Evolutionary conservation across 1,284 basidiomycete species (phyloP), one percentile per base, ranked within the genome.

Genomic region (Vanrija humicola): DNA sequence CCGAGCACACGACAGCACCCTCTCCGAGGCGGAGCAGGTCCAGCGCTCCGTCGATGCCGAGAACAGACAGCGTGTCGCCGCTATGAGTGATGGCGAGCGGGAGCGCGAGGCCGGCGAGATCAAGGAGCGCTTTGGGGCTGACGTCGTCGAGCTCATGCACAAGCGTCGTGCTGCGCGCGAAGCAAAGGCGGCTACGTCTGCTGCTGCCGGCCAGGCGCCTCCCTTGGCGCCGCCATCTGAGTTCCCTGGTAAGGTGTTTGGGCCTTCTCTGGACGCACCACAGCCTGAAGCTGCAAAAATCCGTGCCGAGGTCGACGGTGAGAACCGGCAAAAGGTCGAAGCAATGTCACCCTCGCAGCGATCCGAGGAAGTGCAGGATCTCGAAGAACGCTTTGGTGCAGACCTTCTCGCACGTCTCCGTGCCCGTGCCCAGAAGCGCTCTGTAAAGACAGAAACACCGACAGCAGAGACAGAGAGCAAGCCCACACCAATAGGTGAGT

Each of bases 341-440:
- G 67, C 65, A 2, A 88, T 89, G 86, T 78, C 79, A 6, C 77
- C 79, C 8, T 80, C 82, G 29, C 82, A 88, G 64, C 77, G 82
- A 16, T 79, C 82, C 52, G 72, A 80, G 51, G 86, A 86, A 67
- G 78, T 81, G 53, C 73, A 77, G 52, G 84, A 87, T 62, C 83
- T 90, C 39, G 62, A 87, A 39, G 82, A 85, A 58, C 79, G 80
- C 45, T 86, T 90, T 73, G 88, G 88, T 0, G 67, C 80, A 0
- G 81, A 80, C 28, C 77, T 89, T 26, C 79, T 80, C 9, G 84
- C 85, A 40, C 77, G 86, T 3, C 64, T 92, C 61, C 79, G 78
- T 59, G 82, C 78, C 43, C 80, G 82, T 39, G 80, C 78, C 48
- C 75, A 80, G 53, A 79, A 79, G 14, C 78, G 82, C 34, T 8